phyloP scores from a whole-genome alignment of 2,329 filamentous ascomycete genomes.

The Ceratocystis ficicola region DNA sequence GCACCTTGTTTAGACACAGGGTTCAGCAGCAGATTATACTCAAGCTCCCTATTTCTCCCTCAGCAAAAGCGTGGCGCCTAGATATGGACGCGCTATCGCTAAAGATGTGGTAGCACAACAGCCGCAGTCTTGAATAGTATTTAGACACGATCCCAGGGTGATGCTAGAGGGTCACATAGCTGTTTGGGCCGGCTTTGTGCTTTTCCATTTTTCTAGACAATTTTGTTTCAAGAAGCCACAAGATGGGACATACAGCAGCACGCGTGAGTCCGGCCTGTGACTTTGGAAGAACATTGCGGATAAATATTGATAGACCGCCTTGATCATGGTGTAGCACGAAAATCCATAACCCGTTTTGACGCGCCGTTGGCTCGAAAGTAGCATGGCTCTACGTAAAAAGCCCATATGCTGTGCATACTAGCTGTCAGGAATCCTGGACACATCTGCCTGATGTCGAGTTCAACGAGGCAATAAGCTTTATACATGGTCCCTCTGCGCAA shows the following conservation, averaged over 20 bases:
- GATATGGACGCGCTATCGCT: slow-evolving; percentile 4
- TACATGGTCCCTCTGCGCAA: not conserved
- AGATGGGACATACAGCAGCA: not conserved
- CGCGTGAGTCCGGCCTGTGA: not conserved
- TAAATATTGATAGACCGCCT: not conserved
- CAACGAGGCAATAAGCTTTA: not conserved
- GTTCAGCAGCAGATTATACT: not conserved
- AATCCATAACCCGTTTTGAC: not conserved
- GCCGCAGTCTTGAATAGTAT: not conserved
- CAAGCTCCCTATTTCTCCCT: not conserved
- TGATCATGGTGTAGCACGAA: not conserved
- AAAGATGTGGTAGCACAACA: slow-evolving; percentile 3
- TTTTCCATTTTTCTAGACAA: not conserved
- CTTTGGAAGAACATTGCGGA: not conserved
- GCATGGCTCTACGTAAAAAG: not conserved
- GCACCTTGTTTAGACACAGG: not conserved
- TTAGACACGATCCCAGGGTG: not conserved
- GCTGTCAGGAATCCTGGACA: not conserved
- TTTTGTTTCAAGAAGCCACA: slow-evolving; percentile 4
- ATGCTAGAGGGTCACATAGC: not conserved
- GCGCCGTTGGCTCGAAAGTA: not conserved
- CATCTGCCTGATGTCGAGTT: not conserved
- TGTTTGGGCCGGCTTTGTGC: not conserved
- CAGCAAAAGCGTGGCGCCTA: not conserved
- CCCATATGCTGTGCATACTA: not conserved